Evolutionary conservation across 345 rosid genomes (phyloP).

Genomic region (Eucalyptus curtisii): DNA sequence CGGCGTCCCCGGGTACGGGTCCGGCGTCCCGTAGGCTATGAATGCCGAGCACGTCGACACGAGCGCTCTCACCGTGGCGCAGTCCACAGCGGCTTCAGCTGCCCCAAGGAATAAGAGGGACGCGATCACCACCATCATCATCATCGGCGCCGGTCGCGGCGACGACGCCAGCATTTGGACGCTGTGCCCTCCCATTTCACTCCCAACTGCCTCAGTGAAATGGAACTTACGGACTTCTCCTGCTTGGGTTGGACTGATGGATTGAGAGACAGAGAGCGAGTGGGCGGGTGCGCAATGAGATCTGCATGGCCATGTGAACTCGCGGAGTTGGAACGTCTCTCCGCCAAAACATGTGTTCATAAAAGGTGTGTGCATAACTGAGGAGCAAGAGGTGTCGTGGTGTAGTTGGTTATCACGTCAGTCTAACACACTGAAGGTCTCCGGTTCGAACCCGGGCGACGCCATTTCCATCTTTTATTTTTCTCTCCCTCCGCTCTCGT

Average conservation of each 20-base stretch:
- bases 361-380: fast-evolving
- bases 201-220: neutral
- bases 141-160: neutral
- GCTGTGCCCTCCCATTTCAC: neutral
- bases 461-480: constrained; percentile 8
- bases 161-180: neutral
- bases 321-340: neutral
- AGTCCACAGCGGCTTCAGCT: constrained; percentile 12
- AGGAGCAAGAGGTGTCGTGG: constrained; percentile 49
- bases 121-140: neutral
- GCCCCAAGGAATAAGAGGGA: neutral
- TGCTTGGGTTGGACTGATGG: neutral
- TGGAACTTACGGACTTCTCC: neutral
- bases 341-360: fast-evolving
- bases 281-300: neutral
- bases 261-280: neutral
- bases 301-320: neutral
- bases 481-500: neutral
- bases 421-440: constrained; percentile 98
- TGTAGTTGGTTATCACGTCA: constrained; percentile 99
- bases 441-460: constrained; percentile 91
- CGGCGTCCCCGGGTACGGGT: constrained; percentile 39
- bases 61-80: constrained; percentile 39
- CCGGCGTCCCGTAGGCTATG: constrained; percentile 38
- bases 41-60: constrained; percentile 32